Base-by-base conservation (phyloP, 1,284 basidiomycete genomes). In the Malassezia brasiliensis region DNA sequence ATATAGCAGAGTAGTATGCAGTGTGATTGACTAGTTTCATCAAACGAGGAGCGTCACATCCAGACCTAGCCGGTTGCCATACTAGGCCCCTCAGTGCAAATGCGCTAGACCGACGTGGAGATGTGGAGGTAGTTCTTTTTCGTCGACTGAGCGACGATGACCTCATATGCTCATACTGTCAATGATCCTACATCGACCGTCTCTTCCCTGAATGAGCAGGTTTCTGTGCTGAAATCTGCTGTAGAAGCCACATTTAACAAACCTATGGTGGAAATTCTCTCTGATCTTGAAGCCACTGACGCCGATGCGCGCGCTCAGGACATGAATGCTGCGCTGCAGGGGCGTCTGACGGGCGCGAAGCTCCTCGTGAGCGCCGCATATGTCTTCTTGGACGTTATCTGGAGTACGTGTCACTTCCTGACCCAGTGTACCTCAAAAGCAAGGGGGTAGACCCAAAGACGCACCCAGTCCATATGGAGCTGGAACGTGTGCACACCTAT, bases 101-200 rank as follows among this genome's bases (percentile, higher is more conserved):
- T n/a, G 25, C 25, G 25, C 25, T 28, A 7, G 25, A 7, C 25
- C 7, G 25, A 7, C 25, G 7, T 28, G 25, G 25, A 39, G 20
- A 7, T 28, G 51, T 53, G 51, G 51, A 53, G 51, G 51, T 38
- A 1, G 11, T 45, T 45, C 45, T n/a, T 28, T 31, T 8, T 39
- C 11, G 15, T 19, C 15, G 4, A 6, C 25, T 7, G 25, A 11
- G 17, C 46, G 11, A 38, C 17, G 12, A 54, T 54, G 53, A 15
- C 53, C 31, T 56, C 53, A 25, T 56, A 56, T 25, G 50, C 48
- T 17, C 55, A 57, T 28, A 57, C 50, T 10, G 55, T 57, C 22
- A 41, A 44, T 14, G 55, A 57, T 20, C 55, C 55, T 15, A 48
- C 55, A 34, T 50, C 17, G 19, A 45, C 46, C 10, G 11, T 57